Conservation (phyloP, 768 basidiomycete species). For the Auricularia sp. region DNA sequence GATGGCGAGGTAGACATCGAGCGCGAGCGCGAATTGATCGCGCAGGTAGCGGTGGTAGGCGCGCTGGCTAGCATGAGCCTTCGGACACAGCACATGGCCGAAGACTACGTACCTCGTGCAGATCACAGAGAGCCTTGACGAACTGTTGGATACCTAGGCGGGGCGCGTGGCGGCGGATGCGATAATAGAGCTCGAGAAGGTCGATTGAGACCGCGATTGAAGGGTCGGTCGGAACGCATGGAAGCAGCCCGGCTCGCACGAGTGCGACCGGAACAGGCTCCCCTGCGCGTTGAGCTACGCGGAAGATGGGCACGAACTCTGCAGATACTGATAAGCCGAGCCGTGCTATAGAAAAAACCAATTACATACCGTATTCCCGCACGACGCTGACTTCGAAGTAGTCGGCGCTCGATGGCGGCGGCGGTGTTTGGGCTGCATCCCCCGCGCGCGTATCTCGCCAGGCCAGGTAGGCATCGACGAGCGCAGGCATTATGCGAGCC, state of each 20-base stretch:
- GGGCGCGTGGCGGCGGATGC: conserved; percentile 6
- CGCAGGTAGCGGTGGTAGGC: conserved; percentile 8
- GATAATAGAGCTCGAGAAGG: conserved; percentile 11
- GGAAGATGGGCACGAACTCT: not conserved
- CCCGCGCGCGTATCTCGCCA: not conserved
- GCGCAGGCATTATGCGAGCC: not conserved
- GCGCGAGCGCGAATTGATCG: conserved; percentile 17
- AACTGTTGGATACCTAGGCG: conserved; percentile 15
- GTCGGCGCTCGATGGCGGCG: not conserved
- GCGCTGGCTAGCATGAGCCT: conserved; percentile 5
- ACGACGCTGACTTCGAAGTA: not conserved
- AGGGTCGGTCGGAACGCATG: not conserved
- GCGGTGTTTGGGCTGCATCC: not conserved
- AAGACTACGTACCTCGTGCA: conserved; percentile 8
- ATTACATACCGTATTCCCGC: not conserved
- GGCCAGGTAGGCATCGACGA: not conserved
- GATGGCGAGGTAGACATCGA: conserved; percentile 20
- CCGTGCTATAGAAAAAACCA: not conserved
- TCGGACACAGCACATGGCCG: conserved; percentile 8
- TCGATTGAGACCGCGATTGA: conserved; percentile 13
- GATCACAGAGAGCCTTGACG: conserved; percentile 13
- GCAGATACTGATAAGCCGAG: not conserved
- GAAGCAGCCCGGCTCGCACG: not conserved
- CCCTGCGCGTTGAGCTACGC: not conserved
- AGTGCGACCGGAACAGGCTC: not conserved